phyloP scores from a whole-genome alignment of 148 eudicot species.

The Dysphania ambrosioides region DNA sequence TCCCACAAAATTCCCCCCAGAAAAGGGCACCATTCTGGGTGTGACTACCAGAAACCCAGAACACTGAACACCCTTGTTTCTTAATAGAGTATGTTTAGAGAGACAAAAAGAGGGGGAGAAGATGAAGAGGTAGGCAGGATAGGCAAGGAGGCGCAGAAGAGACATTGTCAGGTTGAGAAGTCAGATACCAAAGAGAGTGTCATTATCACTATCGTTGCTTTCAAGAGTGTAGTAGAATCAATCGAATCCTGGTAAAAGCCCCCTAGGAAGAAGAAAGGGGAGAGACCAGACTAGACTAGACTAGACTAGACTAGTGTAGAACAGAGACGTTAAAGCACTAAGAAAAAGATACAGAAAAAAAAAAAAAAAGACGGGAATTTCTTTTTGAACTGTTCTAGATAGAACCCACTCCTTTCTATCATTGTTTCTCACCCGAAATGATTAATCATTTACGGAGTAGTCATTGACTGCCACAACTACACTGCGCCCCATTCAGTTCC shows the following conservation, averaged over 20 bases:
- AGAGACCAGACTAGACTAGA: too few relatives aligned
- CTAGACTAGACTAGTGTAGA: too few relatives aligned
- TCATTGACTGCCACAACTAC: slow-evolving; percentile 31
- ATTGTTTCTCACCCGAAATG: slow-evolving; percentile 42
- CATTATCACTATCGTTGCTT: slow-evolving; percentile 36
- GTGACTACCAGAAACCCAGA: slow-evolving; percentile 10
- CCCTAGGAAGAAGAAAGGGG: too few relatives aligned
- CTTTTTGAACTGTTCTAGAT: slow-evolving; percentile 21
- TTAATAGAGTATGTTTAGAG: background rate
- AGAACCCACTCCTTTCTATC: slow-evolving; percentile 35
- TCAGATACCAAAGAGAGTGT: slow-evolving; percentile 21
- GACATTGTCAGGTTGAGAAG: slow-evolving; percentile 30
- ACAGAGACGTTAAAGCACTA: too few relatives aligned
- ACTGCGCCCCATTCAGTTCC: slow-evolving; percentile 34
- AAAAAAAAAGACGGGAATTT: slow-evolving; percentile 34
- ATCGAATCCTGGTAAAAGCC: too few relatives aligned
- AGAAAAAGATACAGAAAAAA: background rate
- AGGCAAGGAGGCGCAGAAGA: slow-evolving; percentile 31
- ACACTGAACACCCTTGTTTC: background rate
- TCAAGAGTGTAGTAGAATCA: slow-evolving; percentile 30
- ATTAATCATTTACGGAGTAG: slow-evolving; percentile 49
- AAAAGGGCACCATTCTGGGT: slow-evolving; percentile 27
- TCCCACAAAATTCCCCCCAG: slow-evolving; percentile 29
- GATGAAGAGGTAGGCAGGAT: too few relatives aligned
- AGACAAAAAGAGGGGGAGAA: slow-evolving; percentile 21